Evolutionary conservation across 164 flowering plant species (phyloP), one percentile per base, ranked within the genome.

Genomic region (Paratinospora sagittata): DNA sequence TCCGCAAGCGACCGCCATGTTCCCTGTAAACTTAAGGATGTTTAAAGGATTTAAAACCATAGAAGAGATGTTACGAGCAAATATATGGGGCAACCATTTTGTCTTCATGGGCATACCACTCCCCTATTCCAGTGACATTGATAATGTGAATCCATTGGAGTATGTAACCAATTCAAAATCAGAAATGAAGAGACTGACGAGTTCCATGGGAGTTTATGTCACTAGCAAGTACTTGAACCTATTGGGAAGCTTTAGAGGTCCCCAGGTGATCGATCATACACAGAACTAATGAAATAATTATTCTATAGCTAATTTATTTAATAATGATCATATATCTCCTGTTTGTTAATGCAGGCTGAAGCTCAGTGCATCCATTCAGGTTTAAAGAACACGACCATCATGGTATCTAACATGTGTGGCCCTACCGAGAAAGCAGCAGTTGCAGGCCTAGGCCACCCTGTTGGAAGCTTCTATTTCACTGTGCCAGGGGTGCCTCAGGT

Each of bases 401-500:
- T 66, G 33, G 69, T 85, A 0, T 63, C 88, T 27, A 83, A 77
- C 52, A 37, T 85, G 65, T 65, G 78, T 12, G 87, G 85, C 7
- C 87, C 85, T 9, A 63, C 72, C 0, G 82, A 85, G 68, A 63
- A 79, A 68, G 77, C 81, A 80, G 58, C 83, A 41, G 61, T 85
- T 41, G 80, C 78, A 11, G 78, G 79, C n/a, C n/a, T n/a, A n/a
- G n/a, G n/a, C 70, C 82, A 80, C 63, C 84, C 83, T 0, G 37
- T 78, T 11, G 80, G 65, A 61, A 79, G 83, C 68, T 26, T 85
- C 23, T 82, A 82, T 61, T 85, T 81, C 72, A 80, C 72, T 47
- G 72, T 73, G 2, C 70, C 70, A 12, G 84, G 85, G 1, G 64
- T 66, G 62, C 87, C 85, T 17, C 78, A 80, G 88, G 88, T n/a